Base-by-base conservation (phyloP, 2,329 filamentous ascomycete species). In the Neonectria sp. region DNA sequence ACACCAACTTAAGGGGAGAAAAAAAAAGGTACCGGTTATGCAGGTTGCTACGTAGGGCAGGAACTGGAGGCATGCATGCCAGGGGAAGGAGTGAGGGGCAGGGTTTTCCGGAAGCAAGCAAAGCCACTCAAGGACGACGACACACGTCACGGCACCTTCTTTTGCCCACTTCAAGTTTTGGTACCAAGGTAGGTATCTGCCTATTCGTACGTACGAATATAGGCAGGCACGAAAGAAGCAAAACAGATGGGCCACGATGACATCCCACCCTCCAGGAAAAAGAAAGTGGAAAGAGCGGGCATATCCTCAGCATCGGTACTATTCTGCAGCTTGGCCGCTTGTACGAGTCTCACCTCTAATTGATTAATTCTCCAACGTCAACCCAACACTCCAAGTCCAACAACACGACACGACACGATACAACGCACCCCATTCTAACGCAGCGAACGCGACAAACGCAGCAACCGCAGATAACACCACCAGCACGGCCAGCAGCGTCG, bases 281-380 rank as follows among this genome's bases (percentile, higher is more conserved):
- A 48, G 17, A 55, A 48, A 60, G 64, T 49, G 45, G 49, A 59
- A 55, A 33, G 57, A 63, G 67, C 55, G 62, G 65, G 52, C 52
- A 60, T 37, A 61, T 60, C 57, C 45, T 63, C 27, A 61, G 57
- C 46, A 37, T 45, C 49, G 60, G 63, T 59, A 64, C 55, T 37
- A 64, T 58, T 37, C 51, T 12, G 33, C 21, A 15, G 29, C 9
- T 33, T n/a, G 7, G 7, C 17, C 24, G 13, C 53, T 3, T 29
- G 43, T 25, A 25, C 4, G 37, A 29, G 55, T 57, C 40, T 57
- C 55, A 46, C 6, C 55, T 57, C 40, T 35, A 53, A 45, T 56
- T 31, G 35, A 37, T 31, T 29, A 51, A 7, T 48, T 48, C 21
- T 27, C 15, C n/a, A 21, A 31, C 25, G 31, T 31, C 49, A 53